Conservation (phyloP, 306 rosid genomes). For the Astragalus membranaceus region DNA sequence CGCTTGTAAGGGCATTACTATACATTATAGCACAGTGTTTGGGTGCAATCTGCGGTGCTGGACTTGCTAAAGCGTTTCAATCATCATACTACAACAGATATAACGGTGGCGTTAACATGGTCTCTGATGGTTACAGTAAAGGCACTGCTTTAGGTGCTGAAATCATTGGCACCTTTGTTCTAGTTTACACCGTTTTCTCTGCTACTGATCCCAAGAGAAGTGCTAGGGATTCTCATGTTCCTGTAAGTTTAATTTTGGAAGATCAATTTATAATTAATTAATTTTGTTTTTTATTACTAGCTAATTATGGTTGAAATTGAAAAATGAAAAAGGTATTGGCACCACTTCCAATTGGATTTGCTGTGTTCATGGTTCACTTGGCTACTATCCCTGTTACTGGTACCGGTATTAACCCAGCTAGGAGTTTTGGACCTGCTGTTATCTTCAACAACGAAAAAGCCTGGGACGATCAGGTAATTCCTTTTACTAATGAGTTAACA, state of each 20-base stretch:
- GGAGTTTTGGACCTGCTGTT: constrained; percentile 94
- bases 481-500: neutral
- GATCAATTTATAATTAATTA: no score
- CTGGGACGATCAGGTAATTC: constrained; percentile 78
- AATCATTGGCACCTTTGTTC: constrained; percentile 91
- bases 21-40: constrained; percentile 68
- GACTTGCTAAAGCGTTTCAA: constrained; percentile 78
- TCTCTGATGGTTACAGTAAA: constrained; percentile 44
- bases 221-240: constrained; percentile 94
- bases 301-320: neutral
- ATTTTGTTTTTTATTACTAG: no score
- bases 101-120: constrained; percentile 59
- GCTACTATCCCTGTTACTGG: constrained; percentile 94
- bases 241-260: constrained; percentile 41
- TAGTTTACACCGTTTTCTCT: constrained; percentile 95
- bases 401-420: constrained; percentile 93
- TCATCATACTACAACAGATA: constrained; percentile 39
- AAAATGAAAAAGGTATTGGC: constrained; percentile 60
- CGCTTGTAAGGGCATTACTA: constrained; percentile 57
- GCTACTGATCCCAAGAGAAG: constrained; percentile 94
- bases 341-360: constrained; percentile 95
- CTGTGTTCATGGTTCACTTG: constrained; percentile 95
- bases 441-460: constrained; percentile 57
- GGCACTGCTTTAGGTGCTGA: constrained; percentile 90
- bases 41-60: constrained; percentile 78